A percentile compares a stretch with the other conserved stretches of the same genome.
phyloP scores from a whole-genome alignment of 768 basidiomycete genomes.

The Mycena leptocephala region DNA sequence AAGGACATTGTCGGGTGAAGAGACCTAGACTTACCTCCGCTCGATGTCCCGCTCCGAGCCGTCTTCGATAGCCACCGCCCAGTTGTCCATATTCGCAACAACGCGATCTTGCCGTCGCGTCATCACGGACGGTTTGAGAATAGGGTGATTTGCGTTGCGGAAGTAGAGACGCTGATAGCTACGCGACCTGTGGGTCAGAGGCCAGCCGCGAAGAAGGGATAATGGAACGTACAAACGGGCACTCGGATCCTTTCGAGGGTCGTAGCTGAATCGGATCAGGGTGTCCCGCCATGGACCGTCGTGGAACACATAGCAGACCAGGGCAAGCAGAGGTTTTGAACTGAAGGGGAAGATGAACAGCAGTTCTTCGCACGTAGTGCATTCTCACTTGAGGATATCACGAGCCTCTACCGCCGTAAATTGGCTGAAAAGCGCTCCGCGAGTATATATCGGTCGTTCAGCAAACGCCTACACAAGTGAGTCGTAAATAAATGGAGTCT shows the following conservation, averaged over 20 bases:
- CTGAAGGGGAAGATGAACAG: slow-evolving; percentile 55
- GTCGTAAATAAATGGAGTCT: background rate
- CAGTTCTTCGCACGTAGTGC: background rate
- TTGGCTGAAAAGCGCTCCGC: slow-evolving; percentile 89
- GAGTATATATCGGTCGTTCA: slow-evolving; percentile 90
- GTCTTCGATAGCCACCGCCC: slow-evolving; percentile 54
- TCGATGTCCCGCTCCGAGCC: slow-evolving; percentile 56
- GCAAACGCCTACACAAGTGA: slow-evolving; percentile 70
- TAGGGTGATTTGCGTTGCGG: slow-evolving; percentile 88
- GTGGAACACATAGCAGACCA: slow-evolving; percentile 90
- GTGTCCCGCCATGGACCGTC: slow-evolving; percentile 97
- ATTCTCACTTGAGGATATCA: slow-evolving; percentile 81
- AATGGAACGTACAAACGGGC: slow-evolving; percentile 80
- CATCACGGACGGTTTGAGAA: slow-evolving; percentile 83
- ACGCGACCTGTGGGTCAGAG: slow-evolving; percentile 11
- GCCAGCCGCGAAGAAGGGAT: background rate
- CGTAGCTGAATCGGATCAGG: slow-evolving; percentile 89
- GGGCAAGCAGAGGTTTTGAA: slow-evolving; percentile 85
- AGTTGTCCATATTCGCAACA: slow-evolving; percentile 57
- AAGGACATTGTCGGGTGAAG: background rate
- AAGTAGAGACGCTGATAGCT: slow-evolving; percentile 96
- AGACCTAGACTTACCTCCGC: slow-evolving; percentile 54
- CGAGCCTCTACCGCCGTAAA: slow-evolving; percentile 78
- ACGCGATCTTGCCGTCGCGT: slow-evolving; percentile 75
- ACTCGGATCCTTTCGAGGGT: slow-evolving; percentile 83